Percentiles rank a stretch among this genome's conserved stretches.
Evolutionary conservation across 208 protist species (phyloP).

Genomic region (Wallacemonas sp.): DNA sequence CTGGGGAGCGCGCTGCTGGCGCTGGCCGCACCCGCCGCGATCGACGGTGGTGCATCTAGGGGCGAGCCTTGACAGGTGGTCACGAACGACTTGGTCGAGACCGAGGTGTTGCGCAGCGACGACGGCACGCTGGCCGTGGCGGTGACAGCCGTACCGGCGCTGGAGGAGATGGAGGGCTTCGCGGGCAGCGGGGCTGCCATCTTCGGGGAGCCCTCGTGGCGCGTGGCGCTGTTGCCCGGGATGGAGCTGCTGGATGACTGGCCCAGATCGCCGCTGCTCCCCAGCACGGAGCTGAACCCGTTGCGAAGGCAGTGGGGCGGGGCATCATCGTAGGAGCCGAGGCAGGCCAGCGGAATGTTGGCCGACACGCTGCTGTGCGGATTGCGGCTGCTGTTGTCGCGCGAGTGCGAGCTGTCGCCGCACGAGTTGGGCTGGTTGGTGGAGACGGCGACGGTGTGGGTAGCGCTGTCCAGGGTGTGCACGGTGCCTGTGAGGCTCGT

Average conservation of each 20-base stretch:
- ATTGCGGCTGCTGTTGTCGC: not conserved
- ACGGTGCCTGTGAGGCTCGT: too few species aligned
- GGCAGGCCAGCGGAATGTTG: not conserved
- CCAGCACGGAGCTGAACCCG: not conserved
- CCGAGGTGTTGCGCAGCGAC: too few species aligned
- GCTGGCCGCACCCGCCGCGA: too few species aligned
- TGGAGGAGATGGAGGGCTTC: too few species aligned
- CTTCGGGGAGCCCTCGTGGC: not conserved
- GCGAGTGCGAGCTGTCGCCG: not conserved
- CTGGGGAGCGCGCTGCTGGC: too few species aligned
- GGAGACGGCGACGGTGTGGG: not conserved
- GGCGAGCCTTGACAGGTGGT: too few species aligned
- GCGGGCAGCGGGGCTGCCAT: too few species aligned
- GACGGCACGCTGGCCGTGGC: too few species aligned
- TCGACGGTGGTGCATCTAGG: too few species aligned
- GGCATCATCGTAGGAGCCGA: not conserved
- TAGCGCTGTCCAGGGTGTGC: too few species aligned
- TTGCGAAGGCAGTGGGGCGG: slow-evolving; percentile 10
- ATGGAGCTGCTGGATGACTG: not conserved
- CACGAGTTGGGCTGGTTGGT: not conserved
- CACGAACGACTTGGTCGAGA: too few species aligned
- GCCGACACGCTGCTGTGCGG: not conserved
- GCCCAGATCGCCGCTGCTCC: not conserved
- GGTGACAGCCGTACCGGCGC: too few species aligned
- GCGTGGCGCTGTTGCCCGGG: not conserved